Evolutionary conservation across 225 moss, liverwort and hornwort species (phyloP), one percentile per base, ranked within the genome.

Genomic region (Antitrichia curtipendula): DNA sequence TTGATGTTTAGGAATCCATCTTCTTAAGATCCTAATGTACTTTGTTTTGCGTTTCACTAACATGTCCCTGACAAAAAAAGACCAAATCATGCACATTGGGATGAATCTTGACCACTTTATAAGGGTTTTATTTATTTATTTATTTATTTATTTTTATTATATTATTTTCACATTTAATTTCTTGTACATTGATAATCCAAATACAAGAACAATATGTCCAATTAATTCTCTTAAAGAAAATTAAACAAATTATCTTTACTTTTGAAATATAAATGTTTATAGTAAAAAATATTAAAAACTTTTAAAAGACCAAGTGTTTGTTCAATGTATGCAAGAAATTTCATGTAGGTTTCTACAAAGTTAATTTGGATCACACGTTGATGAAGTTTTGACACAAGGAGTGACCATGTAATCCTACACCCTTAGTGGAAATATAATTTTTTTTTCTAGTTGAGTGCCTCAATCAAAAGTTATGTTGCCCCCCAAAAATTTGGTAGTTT

Each of bases 371-470:
- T 34, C 2, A 5, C 3, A 64, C 34, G 34, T 34, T 64, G 2
- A 64, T 18, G 5, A 34, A 64, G 34, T 64, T 32, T 64, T 64
- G 64, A 32, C 1, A 32, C 8, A 31, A 16, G 29, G 8, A 17
- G 13, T 63, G 34, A 63, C 5, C 0, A 17, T 63, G 9, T n/a
- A n/a, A n/a, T n/a, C n/a, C 45, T 9, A 4, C 0, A 4, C 18
- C 34, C 2, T 64, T 32, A 8, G 8, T 14, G 13, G 14, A 1
- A 16, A 31, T 16, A 2, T 62, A 16, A 16, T 31, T 62, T 62
- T 32, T 62, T 62, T 62, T 3, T 6, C 7, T 10, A 8, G 28
- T 62, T 2, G 2, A 4, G 2, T 62, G 8, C 4, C 3, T 2
- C 4, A 1, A 31, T 62, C 32, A 32, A 7, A 62, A 62, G 32